Percentiles rank a stretch among this genome's conserved stretches.
phyloP scores from a whole-genome alignment of 208 protist genomes.

The Vickermania ingenoplastis region DNA sequence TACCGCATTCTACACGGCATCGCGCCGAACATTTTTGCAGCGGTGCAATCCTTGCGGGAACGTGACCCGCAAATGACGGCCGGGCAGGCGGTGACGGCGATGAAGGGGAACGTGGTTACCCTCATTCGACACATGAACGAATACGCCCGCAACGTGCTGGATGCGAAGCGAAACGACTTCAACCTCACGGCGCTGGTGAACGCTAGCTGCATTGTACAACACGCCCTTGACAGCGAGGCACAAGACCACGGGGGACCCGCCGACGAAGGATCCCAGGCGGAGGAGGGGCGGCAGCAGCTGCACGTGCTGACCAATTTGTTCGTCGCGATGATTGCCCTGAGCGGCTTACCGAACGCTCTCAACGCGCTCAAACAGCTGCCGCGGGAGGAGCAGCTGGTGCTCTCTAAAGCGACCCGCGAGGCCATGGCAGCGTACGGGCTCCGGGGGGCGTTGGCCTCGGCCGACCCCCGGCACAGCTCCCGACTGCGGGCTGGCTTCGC shows the following conservation, averaged over 20 bases:
- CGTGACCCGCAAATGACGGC: not conserved
- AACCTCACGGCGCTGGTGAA: conserved; percentile 22
- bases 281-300: conserved; percentile 3
- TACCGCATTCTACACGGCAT: conserved; percentile 32
- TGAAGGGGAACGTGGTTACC: conserved; percentile 27
- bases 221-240: conserved; percentile 1
- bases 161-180: conserved; percentile 8
- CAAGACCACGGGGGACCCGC: not conserved
- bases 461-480: not conserved
- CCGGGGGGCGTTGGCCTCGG: not conserved
- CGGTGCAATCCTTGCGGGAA: conserved; percentile 13
- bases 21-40: conserved; percentile 22
- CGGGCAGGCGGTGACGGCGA: conserved; percentile 4
- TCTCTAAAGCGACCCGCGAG: conserved; percentile 43
- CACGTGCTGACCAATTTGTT: conserved; percentile 28
- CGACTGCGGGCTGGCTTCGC: not conserved
- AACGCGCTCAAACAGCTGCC: conserved; percentile 28
- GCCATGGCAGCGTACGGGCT: conserved; percentile 21
- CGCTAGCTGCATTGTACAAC: conserved; percentile 5
- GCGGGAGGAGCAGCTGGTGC: conserved; percentile 34
- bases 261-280: not conserved
- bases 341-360: conserved; percentile 25
- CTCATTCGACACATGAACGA: conserved; percentile 31
- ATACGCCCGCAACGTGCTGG: conserved; percentile 28
- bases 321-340: conserved; percentile 46